Evolutionary conservation across 2,329 filamentous ascomycete genomes (phyloP), one percentile per base, ranked within the genome.

Genomic region (Colletotrichum costaricense): DNA sequence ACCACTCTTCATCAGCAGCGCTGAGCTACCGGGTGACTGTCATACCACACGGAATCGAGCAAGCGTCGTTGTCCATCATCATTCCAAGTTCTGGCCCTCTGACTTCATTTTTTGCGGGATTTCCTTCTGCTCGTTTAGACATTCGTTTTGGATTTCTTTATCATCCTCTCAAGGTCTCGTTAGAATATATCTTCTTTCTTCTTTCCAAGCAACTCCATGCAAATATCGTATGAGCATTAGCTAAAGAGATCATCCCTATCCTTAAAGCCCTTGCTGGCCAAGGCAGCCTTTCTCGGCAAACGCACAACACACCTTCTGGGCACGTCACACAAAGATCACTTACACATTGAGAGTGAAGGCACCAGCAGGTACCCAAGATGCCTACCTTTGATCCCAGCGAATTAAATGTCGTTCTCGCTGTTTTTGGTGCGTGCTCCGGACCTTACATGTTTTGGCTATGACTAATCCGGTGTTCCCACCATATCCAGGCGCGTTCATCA

Each of bases 391-490:
- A 76, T 63, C 58, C 73, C 24, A 78, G 73, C 73, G 76, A 78
- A 69, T 83, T 89, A 69, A 89, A 89, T 76, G 82, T 89, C n/a
- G 86, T 89, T 55, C 79, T 86, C 42, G 79, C 82, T 9, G 78
- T 87, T 4, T 76, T 88, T 63, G 85, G 86, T 86, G 77, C 72
- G 82, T 54, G 67, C 35, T 38, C 54, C 70, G 46, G 55, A 30
- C 16, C 59, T 35, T 56, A 24, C 46, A 9, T 35, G 7, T 22
- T 42, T 19, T 52, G 42, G 54, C 38, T 38, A 6, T 64, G 70
- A 59, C 66, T 69, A 60, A 73, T 5, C 5, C 5, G 26, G 2
- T 49, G 1, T 30, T 19, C 9, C 11, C 30, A 9, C 60, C n/a
- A 12, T 38, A 2, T 65, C n/a, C 28, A 85, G 86, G 87, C 59